Conservation (phyloP, 2,329 filamentous ascomycete genomes). For the Phialemonium atrogriseum region DNA sequence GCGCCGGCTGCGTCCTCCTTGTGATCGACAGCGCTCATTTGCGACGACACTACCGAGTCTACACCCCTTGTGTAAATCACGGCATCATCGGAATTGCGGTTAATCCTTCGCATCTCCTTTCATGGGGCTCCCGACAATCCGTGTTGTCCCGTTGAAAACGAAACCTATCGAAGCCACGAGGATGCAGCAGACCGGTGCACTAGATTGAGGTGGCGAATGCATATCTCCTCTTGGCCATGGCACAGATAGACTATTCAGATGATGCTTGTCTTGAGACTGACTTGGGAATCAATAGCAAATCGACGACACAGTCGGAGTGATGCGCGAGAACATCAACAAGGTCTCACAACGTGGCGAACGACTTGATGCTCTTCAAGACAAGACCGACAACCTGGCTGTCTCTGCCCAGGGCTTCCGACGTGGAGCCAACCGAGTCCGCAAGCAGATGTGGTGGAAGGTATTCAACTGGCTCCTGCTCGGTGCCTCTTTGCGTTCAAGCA, state of each 20-base stretch:
- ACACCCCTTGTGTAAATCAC: too few relatives aligned
- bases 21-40: too few relatives aligned
- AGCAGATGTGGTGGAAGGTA: conserved; percentile 97
- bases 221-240: too few relatives aligned
- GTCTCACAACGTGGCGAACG: conserved; percentile 87
- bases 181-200: neutral
- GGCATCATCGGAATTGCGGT: too few relatives aligned
- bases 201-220: neutral
- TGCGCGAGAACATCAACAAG: conserved; percentile 97
- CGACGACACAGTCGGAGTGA: conserved; percentile 87
- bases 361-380: conserved; percentile 82
- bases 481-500: too few relatives aligned
- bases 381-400: conserved; percentile 87
- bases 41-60: too few relatives aligned
- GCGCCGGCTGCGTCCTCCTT: too few relatives aligned
- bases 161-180: conserved; percentile 1
- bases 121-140: too few relatives aligned
- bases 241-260: too few relatives aligned
- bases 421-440: conserved; percentile 90
- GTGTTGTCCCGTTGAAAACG: too few relatives aligned
- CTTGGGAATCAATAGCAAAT: conserved; percentile 68
- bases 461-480: too few relatives aligned
- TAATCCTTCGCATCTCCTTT: too few relatives aligned
- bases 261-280: conserved; percentile 10
- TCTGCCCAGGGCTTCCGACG: conserved; percentile 94